Conservation (phyloP, 2,329 filamentous ascomycete species). For the Fusarium pseudoanthophilum region DNA sequence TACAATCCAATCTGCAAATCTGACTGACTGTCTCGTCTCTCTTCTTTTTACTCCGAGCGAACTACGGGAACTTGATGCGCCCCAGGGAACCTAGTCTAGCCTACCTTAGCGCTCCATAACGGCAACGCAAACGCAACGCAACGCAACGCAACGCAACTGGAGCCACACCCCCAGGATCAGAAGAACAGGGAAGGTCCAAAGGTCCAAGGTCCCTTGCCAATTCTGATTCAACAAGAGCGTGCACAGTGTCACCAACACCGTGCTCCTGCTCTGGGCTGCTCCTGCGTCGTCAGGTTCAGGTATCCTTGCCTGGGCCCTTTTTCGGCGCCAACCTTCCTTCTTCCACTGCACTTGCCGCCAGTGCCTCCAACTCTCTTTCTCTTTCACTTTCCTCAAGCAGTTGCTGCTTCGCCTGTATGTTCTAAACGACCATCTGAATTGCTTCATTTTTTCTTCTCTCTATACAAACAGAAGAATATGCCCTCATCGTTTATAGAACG, state of each 20-base stretch:
- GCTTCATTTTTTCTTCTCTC: constrained; percentile 41
- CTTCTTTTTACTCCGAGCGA: constrained; percentile 25
- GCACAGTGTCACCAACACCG: constrained; percentile 25
- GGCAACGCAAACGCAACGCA: neutral
- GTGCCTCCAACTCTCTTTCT: constrained; percentile 41
- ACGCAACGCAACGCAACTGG: constrained; percentile 10
- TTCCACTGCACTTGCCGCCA: constrained; percentile 32
- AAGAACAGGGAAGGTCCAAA: neutral
- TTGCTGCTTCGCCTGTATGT: constrained; percentile 44
- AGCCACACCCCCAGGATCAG: constrained; percentile 28
- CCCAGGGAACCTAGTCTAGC: constrained; percentile 20
- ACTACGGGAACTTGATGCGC: constrained; percentile 32
- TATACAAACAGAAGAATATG: constrained; percentile 42
- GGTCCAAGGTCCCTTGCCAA: constrained; percentile 15
- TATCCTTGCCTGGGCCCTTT: constrained; percentile 36
- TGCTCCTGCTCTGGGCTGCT: neutral
- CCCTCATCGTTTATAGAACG: constrained; percentile 44
- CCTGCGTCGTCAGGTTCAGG: neutral
- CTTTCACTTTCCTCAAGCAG: constrained; percentile 41
- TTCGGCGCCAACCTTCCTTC: constrained; percentile 39
- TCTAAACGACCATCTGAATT: constrained; percentile 46
- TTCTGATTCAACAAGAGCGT: neutral
- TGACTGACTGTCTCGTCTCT: neutral
- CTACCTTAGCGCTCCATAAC: constrained; percentile 4
- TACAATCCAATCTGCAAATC: neutral